phyloP scores from a whole-genome alignment of 176 grass and related monocot species.

The Carex parvula region DNA sequence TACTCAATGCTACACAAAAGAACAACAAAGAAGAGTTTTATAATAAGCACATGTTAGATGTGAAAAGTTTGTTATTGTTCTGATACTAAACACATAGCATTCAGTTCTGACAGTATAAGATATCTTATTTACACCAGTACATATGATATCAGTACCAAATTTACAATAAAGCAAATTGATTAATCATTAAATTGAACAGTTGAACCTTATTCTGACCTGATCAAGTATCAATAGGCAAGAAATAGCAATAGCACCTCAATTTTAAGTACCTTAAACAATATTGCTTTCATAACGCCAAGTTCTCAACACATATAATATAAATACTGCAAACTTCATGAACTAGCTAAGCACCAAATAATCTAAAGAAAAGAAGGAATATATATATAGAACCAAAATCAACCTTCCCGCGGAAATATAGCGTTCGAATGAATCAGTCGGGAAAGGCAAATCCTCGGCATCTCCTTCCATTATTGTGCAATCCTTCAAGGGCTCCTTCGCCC shows the following conservation, averaged over 20 bases:
- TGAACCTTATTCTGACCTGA: not conserved
- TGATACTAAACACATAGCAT: not conserved
- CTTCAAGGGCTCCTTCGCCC: constrained; percentile 67
- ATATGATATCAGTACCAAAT: not conserved
- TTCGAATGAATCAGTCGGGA: constrained; percentile 66
- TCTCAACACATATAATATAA: not conserved
- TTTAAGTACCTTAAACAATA: no score
- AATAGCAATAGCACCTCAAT: not conserved
- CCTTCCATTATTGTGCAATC: constrained; percentile 78
- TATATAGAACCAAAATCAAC: constrained; percentile 22
- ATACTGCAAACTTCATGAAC: not conserved
- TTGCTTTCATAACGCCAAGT: not conserved
- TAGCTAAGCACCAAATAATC: not conserved
- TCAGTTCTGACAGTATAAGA: not conserved
- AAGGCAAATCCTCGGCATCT: constrained; percentile 86
- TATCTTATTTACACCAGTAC: not conserved
- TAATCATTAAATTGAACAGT: not conserved
- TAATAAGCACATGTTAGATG: not conserved
- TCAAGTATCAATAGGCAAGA: not conserved
- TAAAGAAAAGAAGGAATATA: not conserved
- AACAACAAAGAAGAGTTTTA: not conserved
- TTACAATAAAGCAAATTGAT: not conserved
- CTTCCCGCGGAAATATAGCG: constrained; percentile 86
- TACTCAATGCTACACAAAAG: constrained; percentile 73
- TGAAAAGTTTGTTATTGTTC: not conserved